Evolutionary conservation across 345 rosid species (phyloP), one percentile per base, ranked within the genome.

Genomic region (Ceriops tagal): DNA sequence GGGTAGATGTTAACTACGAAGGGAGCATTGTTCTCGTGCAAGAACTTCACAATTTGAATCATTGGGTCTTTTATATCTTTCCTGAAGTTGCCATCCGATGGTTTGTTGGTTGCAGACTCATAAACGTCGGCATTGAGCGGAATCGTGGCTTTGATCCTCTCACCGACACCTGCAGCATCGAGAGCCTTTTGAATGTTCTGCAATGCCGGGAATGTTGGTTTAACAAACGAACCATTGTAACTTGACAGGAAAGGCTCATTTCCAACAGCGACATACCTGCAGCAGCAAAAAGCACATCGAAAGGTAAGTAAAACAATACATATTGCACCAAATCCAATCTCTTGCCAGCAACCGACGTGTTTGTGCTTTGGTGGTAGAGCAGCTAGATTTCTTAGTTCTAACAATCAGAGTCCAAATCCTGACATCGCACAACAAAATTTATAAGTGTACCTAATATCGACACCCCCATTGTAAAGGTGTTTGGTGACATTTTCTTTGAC

Each of bases 1-100:
- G 93, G 99, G 53, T 95, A 95, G 55, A 92, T 88, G 85, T 96
- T 96, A 62, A 96, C 97, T 0, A 90, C 35, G 56, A 96, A 92
- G 11, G 97, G 96, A 5, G 86, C 65, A 0, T 74, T 63, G 32
- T 90, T 77, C 1, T 87, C 74, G 2, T 73, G 22, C 35, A 84
- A 87, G 69, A 51, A 85, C 21, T 71, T 75, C 19, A 85, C 82
- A 21, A 90, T 81, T 1, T 83, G 64, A 28, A 16, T 19, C 86
- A 87, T 90, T 1, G 69, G n/a, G 4, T 46, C 43, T 74, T 46
- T 86, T 22, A 90, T 67, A 61, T 90, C 91, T 0, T 20, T 7
- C 0, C 97, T 85, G 53, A 89, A 95, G 39, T 46, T 66, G 0
- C 97, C 93, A 19, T 81, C 89, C 1, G 99, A 95, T 24, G 97